These are phyloP conservation scores for Sphaerostilbella broomeana DNA, from an alignment of 2,329 filamentous ascomycete genomes.

Conservation along the genomic window DNA sequence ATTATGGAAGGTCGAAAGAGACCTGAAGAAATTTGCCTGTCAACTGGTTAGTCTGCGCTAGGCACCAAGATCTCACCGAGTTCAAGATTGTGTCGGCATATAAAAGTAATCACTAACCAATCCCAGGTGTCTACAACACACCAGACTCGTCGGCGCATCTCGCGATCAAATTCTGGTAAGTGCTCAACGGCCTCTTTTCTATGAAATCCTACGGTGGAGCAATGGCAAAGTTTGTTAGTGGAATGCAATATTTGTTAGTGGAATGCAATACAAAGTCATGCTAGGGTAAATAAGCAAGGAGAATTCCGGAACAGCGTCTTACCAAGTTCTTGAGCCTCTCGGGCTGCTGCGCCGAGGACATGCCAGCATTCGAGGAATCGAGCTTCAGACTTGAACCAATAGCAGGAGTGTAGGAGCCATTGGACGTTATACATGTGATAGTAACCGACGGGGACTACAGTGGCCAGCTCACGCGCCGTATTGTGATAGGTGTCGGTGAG, in stretches of 20 bases:
- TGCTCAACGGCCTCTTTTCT: constrained; percentile 16
- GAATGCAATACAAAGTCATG: too few species aligned
- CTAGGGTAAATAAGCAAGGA: too few species aligned
- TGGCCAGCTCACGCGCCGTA: constrained; percentile 21
- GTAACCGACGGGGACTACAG: constrained; percentile 21
- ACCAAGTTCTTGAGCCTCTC: constrained; percentile 26
- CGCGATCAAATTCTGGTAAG: constrained; percentile 24
- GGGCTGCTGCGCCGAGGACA: constrained; percentile 25
- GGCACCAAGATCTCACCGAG: too few species aligned
- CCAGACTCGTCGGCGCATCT: constrained; percentile 28
- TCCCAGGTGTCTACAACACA: constrained; percentile 29
- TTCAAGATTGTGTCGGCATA: too few species aligned
- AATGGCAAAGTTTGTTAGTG: too few species aligned
- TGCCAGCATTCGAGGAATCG: constrained; percentile 27
- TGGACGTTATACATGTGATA: constrained; percentile 25
- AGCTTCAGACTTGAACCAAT: constrained; percentile 30
- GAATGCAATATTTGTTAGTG: too few species aligned
- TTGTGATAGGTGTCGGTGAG: constrained; percentile 22
- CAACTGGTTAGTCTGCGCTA: neutral
- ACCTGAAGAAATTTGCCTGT: constrained; percentile 29
- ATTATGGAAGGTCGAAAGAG: constrained; percentile 26
- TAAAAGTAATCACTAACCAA: constrained; percentile 22
- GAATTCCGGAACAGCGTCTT: too few species aligned
- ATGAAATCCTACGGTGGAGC: constrained; percentile 18
- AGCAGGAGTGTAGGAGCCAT: constrained; percentile 24